phyloP scores from a whole-genome alignment of 2,329 filamentous ascomycete species.

The Huntiella bhutanensis region DNA sequence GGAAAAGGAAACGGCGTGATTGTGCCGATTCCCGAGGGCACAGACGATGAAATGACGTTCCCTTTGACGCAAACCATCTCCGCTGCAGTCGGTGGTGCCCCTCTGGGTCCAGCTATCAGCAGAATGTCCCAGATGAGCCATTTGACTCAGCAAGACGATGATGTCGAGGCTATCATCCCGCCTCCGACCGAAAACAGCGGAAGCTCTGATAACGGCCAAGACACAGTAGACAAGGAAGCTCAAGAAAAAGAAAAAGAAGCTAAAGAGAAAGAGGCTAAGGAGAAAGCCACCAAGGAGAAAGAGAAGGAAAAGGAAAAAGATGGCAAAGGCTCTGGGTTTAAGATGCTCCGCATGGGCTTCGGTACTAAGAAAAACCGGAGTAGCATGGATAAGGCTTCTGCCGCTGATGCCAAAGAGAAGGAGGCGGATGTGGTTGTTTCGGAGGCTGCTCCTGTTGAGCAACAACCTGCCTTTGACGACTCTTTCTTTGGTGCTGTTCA shows the following conservation, averaged over 20 bases:
- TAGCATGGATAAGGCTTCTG: slow-evolving; percentile 23
- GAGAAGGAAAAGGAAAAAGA: slow-evolving; percentile 30
- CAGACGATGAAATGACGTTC: background rate
- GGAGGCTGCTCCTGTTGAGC: slow-evolving; percentile 46
- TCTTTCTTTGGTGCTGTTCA: slow-evolving; percentile 56
- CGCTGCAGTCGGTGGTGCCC: background rate
- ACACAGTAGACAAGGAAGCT: slow-evolving; percentile 22
- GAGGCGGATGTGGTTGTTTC: slow-evolving; percentile 46
- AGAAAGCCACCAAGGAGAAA: slow-evolving; percentile 37
- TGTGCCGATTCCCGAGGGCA: slow-evolving; percentile 1
- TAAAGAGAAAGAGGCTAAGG: slow-evolving; percentile 23
- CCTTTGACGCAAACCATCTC: background rate
- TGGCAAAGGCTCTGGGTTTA: slow-evolving; percentile 50
- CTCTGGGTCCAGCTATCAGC: slow-evolving; percentile 17
- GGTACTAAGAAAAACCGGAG: slow-evolving; percentile 69
- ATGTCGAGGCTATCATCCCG: slow-evolving; percentile 56
- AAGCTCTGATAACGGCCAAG: slow-evolving; percentile 14
- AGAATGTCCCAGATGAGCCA: slow-evolving; percentile 33
- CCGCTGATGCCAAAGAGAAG: slow-evolving; percentile 45
- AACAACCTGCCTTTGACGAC: slow-evolving; percentile 37
- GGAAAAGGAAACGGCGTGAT: slow-evolving; percentile 22
- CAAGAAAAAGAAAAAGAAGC: background rate
- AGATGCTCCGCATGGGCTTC: slow-evolving; percentile 70
- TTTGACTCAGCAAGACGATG: slow-evolving; percentile 38
- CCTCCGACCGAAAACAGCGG: slow-evolving; percentile 13